Evolutionary conservation across 768 basidiomycete genomes (phyloP).

Genomic region (Clavulina sp.): DNA sequence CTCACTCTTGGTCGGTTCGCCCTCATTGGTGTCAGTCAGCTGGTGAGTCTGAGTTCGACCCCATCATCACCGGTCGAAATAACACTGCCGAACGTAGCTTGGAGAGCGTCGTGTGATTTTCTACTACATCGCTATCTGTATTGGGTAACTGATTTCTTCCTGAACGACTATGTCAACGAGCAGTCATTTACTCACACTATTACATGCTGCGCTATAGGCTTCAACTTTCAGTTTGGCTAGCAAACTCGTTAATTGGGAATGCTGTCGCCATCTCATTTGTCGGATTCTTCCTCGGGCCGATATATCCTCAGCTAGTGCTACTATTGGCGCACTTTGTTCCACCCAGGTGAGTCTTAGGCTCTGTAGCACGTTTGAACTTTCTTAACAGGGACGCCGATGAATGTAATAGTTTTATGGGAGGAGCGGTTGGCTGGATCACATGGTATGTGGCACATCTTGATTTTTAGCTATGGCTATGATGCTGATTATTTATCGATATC

Average conservation of each 20-base stretch:
- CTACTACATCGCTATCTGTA: slow-evolving; percentile 9
- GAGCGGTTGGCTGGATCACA: slow-evolving; percentile 19
- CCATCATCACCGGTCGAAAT: not conserved
- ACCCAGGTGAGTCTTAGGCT: not conserved
- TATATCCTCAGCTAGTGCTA: slow-evolving; percentile 14
- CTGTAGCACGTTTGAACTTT: not conserved
- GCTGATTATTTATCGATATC: too few species aligned
- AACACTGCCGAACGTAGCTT: not conserved
- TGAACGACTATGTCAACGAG: not conserved
- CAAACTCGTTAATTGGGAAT: slow-evolving; percentile 18
- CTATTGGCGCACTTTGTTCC: slow-evolving; percentile 4
- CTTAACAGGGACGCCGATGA: not conserved
- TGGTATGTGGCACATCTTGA: too few species aligned
- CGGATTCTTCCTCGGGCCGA: slow-evolving; percentile 23
- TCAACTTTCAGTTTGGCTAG: slow-evolving; percentile 22
- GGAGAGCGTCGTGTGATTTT: slow-evolving; percentile 11
- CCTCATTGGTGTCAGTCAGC: slow-evolving; percentile 6
- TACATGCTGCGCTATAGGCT: slow-evolving; percentile 11
- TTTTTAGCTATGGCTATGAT: too few species aligned
- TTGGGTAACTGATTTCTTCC: slow-evolving; percentile 11
- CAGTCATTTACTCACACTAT: too few species aligned
- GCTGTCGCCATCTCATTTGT: slow-evolving; percentile 22
- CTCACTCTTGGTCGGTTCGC: slow-evolving; percentile 9
- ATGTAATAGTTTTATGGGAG: not conserved
- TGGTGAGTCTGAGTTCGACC: slow-evolving; percentile 9